These are phyloP conservation scores for Kwoniella sp. DNA, from an alignment of 768 basidiomycete genomes.

Conservation along the genomic window DNA sequence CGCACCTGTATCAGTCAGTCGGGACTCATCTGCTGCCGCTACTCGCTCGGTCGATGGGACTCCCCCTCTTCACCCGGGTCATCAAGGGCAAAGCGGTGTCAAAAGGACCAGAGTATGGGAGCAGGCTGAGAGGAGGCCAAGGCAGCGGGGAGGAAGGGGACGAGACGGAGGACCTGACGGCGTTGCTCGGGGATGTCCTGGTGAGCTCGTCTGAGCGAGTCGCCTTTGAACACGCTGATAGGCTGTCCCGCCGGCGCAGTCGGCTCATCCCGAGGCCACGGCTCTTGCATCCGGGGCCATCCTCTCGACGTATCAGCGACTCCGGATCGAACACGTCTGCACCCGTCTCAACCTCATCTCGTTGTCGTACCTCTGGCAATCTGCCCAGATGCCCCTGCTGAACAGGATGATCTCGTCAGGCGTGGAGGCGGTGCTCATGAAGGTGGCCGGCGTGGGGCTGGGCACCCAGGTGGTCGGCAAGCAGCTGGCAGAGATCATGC, in stretches of 20 bases:
- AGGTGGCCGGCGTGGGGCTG: conserved; percentile 91
- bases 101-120: conserved; percentile 80
- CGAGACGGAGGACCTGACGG: conserved; percentile 90
- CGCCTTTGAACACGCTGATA: neutral
- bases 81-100: conserved; percentile 78
- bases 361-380: conserved; percentile 88
- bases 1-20: conserved; percentile 98
- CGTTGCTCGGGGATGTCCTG: conserved; percentile 69
- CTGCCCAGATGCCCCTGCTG: conserved; percentile 78
- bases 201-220: no score
- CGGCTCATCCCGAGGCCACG: conserved; percentile 70
- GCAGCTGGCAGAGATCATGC: conserved; percentile 67
- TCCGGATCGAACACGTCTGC: conserved; percentile 96
- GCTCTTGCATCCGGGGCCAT: conserved; percentile 95
- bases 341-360: conserved; percentile 72
- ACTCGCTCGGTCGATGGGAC: conserved; percentile 75
- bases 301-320: conserved; percentile 92
- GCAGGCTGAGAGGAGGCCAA: conserved; percentile 53
- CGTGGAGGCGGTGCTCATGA: conserved; percentile 80
- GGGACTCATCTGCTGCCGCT: conserved; percentile 88
- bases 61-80: conserved; percentile 76
- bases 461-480: conserved; percentile 72
- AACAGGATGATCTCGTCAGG: conserved; percentile 75
- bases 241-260: conserved; percentile 51
- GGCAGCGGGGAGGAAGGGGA: conserved; percentile 64